phyloP scores from a whole-genome alignment of 2,329 filamentous ascomycete genomes.

The Alternaria ethzedia region DNA sequence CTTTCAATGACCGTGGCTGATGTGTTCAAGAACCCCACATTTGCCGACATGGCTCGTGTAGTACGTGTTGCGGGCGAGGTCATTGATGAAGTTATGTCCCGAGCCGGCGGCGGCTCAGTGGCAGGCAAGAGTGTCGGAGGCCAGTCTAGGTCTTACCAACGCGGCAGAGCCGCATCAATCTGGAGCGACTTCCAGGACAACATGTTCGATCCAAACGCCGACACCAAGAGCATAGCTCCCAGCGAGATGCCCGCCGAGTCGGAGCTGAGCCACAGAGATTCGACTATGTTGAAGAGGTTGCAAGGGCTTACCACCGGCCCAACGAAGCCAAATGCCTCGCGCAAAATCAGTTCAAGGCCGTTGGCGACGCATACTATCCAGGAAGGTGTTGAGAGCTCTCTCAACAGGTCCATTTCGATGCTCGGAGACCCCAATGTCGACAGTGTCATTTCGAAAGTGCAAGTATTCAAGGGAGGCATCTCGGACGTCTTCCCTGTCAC shows the following conservation, averaged over 20 bases:
- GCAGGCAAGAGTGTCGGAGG: slow-evolving; percentile 21
- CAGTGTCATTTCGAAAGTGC: slow-evolving; percentile 44
- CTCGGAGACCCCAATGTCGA: slow-evolving; percentile 44
- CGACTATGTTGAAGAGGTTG: slow-evolving; percentile 36
- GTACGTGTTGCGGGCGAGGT: slow-evolving; percentile 44
- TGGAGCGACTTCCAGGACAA: slow-evolving; percentile 42
- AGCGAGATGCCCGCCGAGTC: slow-evolving; percentile 16
- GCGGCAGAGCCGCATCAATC: slow-evolving; percentile 27
- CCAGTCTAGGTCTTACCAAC: slow-evolving; percentile 25
- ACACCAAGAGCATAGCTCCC: slow-evolving; percentile 10
- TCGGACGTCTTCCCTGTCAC: slow-evolving; percentile 42
- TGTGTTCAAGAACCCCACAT: slow-evolving; percentile 44
- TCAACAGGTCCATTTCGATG: slow-evolving; percentile 36
- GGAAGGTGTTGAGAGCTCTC: slow-evolving; percentile 24
- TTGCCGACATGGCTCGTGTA: slow-evolving; percentile 42
- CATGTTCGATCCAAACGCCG: slow-evolving; percentile 34
- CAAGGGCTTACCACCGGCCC: slow-evolving; percentile 24
- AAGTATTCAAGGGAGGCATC: slow-evolving; percentile 46
- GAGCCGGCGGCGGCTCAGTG: slow-evolving; percentile 30
- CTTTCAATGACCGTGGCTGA: slow-evolving; percentile 45
- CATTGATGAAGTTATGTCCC: slow-evolving; percentile 44
- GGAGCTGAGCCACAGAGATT: slow-evolving; percentile 15
- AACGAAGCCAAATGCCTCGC: slow-evolving; percentile 14
- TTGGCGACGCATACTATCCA: slow-evolving; percentile 36
- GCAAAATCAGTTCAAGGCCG: slow-evolving; percentile 19